Evolutionary conservation across 1,139 yeast species (phyloP), one percentile per base, ranked within the genome.

Genomic region (Suhomyces coccinellae): DNA sequence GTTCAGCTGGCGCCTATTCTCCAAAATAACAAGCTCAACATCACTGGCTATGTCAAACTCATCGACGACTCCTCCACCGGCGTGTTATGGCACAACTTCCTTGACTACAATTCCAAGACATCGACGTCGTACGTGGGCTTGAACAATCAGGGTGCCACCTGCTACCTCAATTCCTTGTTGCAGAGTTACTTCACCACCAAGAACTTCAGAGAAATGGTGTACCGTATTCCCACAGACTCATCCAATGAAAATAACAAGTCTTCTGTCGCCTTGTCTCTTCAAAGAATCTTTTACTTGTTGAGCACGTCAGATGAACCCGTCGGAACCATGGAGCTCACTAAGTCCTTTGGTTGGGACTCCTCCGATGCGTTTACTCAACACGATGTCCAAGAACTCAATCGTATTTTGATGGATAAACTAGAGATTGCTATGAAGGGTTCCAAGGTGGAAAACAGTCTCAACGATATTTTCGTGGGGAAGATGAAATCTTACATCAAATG

Each of bases 301-400:
- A 83, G 86, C 53, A 83, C 83, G 4, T 85, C 96, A 0, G 68
- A 74, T 16, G 82, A 79, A 22, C 88, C 97, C 0, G 83, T 91
- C 4, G 95, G 88, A 46, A 93, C 99, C 0, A 65, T 81, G 52
- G 97, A 89, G 59, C 73, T 93, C 47, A 93, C 99, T 0, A 80
- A 82, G 50, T 85, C 98, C 0, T 93, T 93, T 72, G 99, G 99
- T 10, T 93, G 99, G 99, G 97, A 91, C 62, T 80, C 90, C 9
- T 85, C 85, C 10, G 99, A 93, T 57, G 97, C 98, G 0, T 95
- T 93, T 63, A 88, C 96, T 7, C 99, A 93, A 65, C 99, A 93
- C 65, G 99, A 93, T 62, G 97, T 93, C 13, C 99, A 95, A 63
- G 99, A 93, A 63, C 76, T 95, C 63, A 90, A 91, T 62, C 84